A percentile compares a stretch with the other conserved stretches of the same genome.
Evolutionary conservation across 2,329 filamentous ascomycete species (phyloP).

Genomic region (Karstenula rhodostoma): DNA sequence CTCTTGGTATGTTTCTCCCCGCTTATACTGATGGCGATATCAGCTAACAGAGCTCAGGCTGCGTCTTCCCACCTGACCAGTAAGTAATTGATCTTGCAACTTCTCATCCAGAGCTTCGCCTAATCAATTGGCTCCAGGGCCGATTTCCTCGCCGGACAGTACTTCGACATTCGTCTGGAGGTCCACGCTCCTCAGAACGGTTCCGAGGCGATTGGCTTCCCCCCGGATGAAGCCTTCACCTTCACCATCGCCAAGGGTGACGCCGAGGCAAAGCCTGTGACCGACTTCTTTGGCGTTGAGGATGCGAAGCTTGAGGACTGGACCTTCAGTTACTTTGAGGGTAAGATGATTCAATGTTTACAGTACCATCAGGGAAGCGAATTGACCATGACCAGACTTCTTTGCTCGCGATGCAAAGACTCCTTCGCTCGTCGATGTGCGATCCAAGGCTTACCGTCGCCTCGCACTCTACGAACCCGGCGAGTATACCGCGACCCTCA

Average conservation of each 20-base stretch:
- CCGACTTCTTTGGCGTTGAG: slow-evolving; percentile 72
- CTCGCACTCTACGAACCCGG: slow-evolving; percentile 81
- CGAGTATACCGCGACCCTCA: slow-evolving; percentile 77
- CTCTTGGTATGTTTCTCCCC: slow-evolving; percentile 53
- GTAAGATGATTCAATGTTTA: slow-evolving; percentile 38
- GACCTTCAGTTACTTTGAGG: slow-evolving; percentile 86
- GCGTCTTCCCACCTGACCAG: slow-evolving; percentile 67
- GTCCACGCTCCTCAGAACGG: slow-evolving; percentile 84
- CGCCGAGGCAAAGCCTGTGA: slow-evolving; percentile 63
- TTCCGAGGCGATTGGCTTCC: slow-evolving; percentile 75
- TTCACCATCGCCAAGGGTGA: slow-evolving; percentile 74
- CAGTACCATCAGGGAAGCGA: not conserved
- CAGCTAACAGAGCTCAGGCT: slow-evolving; percentile 44
- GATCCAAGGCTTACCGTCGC: slow-evolving; percentile 78
- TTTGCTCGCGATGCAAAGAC: slow-evolving; percentile 76
- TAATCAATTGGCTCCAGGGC: slow-evolving; percentile 55
- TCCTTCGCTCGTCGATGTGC: slow-evolving; percentile 79
- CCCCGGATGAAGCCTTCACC: slow-evolving; percentile 77
- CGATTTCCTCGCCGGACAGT: slow-evolving; percentile 84
- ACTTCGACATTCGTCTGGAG: slow-evolving; percentile 84
- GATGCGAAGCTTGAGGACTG: slow-evolving; percentile 81
- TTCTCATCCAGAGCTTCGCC: slow-evolving; percentile 14
- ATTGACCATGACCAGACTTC: slow-evolving; percentile 60
- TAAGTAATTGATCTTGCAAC: slow-evolving; percentile 37
- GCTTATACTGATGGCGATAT: not conserved